phyloP scores from a whole-genome alignment of 2,329 filamentous ascomycete genomes.

The Sarocladium kiliense region DNA sequence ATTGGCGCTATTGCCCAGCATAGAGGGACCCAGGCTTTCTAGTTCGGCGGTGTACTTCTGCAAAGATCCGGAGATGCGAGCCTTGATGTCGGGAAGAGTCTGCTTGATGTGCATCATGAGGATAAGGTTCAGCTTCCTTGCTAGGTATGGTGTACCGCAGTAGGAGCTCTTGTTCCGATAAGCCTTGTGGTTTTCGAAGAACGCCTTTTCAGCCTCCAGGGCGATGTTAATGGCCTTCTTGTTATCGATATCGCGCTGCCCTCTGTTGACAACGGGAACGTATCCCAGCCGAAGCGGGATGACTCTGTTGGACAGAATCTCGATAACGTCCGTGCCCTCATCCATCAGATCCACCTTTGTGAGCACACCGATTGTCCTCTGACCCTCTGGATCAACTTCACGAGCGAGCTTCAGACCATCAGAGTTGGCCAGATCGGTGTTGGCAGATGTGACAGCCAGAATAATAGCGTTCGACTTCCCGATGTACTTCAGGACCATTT shows the following conservation, averaged over 20 bases:
- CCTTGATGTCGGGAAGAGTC: slow-evolving; percentile 97
- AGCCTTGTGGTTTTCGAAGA: slow-evolving; percentile 78
- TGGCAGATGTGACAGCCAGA: slow-evolving; percentile 91
- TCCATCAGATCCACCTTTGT: slow-evolving; percentile 99
- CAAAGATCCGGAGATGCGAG: slow-evolving; percentile 86
- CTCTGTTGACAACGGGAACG: slow-evolving; percentile 96
- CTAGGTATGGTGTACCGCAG: slow-evolving; percentile 95
- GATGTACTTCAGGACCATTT: slow-evolving; percentile 95
- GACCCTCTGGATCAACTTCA: slow-evolving; percentile 91
- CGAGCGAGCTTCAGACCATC: slow-evolving; percentile 94
- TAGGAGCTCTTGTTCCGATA: slow-evolving; percentile 98
- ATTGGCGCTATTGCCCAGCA: slow-evolving; percentile 93
- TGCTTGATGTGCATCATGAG: slow-evolving; percentile 99
- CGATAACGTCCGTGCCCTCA: slow-evolving; percentile 93
- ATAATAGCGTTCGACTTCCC: slow-evolving; percentile 98
- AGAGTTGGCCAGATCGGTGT: slow-evolving; percentile 97
- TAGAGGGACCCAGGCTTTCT: slow-evolving; percentile 78
- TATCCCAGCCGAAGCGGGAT: slow-evolving; percentile 97
- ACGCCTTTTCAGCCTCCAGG: slow-evolving; percentile 82
- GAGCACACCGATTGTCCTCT: slow-evolving; percentile 91
- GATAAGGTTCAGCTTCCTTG: slow-evolving; percentile 94
- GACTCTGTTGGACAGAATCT: slow-evolving; percentile 94
- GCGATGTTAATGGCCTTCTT: slow-evolving; percentile 94
- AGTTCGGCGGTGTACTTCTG: slow-evolving; percentile 88
- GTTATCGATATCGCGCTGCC: slow-evolving; percentile 94